A percentile compares a stretch with the other conserved stretches of the same genome.
Conservation (phyloP, 2,329 filamentous ascomycete genomes). For the Penicillium sumatraense region DNA sequence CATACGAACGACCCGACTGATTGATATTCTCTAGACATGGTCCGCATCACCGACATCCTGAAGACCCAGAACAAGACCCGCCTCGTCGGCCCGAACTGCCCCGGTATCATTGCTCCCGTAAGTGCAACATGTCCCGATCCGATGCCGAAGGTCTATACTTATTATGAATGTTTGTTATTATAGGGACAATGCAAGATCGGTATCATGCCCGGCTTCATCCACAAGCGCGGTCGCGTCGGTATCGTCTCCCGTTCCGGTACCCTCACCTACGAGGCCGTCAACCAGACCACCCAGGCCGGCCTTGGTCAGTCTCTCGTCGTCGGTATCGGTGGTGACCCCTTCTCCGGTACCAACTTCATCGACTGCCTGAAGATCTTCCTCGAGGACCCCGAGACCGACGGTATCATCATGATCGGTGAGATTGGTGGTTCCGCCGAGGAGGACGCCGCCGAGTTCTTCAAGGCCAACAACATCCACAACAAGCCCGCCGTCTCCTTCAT, state of each 20-base stretch:
- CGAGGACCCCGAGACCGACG: conserved; percentile 92
- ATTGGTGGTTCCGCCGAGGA: conserved; percentile 98
- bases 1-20: conserved; percentile 18
- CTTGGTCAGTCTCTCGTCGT: conserved; percentile 98
- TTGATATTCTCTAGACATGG: conserved; percentile 73
- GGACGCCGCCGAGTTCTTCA: conserved; percentile 95
- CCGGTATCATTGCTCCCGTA: conserved; percentile 87
- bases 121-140: conserved; percentile 26
- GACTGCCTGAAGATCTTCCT: conserved; percentile 98
- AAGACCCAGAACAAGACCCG: conserved; percentile 98
- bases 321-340: conserved; percentile 97
- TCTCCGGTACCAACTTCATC: conserved; percentile 99
- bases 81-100: conserved; percentile 96
- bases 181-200: conserved; percentile 98
- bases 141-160: conserved; percentile 10
- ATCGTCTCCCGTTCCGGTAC: conserved; percentile 98
- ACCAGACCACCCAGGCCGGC: conserved; percentile 96
- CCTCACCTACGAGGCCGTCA: conserved; percentile 98
- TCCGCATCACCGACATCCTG: conserved; percentile 96
- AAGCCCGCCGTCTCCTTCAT: conserved; percentile 99
- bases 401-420: conserved; percentile 99
- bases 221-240: conserved; percentile 98
- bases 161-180: conserved; percentile 31
- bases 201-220: conserved; percentile 99
- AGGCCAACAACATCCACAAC: conserved; percentile 85